Base-by-base conservation (phyloP, 1,284 basidiomycete species). In the Tilletia walkeri region DNA sequence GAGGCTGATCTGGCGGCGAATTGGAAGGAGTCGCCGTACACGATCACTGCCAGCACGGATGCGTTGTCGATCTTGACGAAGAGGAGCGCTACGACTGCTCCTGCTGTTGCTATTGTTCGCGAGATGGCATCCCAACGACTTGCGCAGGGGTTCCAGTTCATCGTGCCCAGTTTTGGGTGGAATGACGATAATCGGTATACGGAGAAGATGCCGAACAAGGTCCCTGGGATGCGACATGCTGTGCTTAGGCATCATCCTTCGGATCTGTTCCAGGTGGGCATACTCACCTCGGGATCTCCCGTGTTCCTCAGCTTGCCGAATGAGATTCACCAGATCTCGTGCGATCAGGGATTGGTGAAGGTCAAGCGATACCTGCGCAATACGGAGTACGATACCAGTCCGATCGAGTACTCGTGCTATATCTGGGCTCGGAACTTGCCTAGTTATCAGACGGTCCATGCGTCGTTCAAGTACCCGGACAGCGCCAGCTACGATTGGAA, bases 121-220 rank as follows among this genome's bases (percentile, higher is more conserved):
- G 94, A 93, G 67, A 95, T 98, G 92, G 91, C 92, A 0, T 93
- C 92, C 3, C 90, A 97, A 69, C 88, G 95, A 16, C 87, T 99
- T 7, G 89, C 91, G 6, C 94, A 98, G 83, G 95, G 95, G n/a
- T 99, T 97, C 84, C 95, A 99, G 83, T 93, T 98, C 80, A 90
- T 97, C 56, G 82, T 84, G 9, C 69, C 68, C 24, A 68, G 59
- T 16, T 34, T 39, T 4, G 59, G 59, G 16, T 63, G 59, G 59
- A 63, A 63, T 36, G 39, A 63, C 38, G 59, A 63, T 36, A 38
- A 39, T 9, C 59, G 39, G 10, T 16, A 39, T 16, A 38, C 56
- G n/a, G 24, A 34, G 24, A 36, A 34, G 24, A 61, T 4, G 9
- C 66, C 20, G 16, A 38, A 65, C 54, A 30, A 47, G 38, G 14